Evolutionary conservation across 1,284 basidiomycete species (phyloP).

Genomic region (Ganoderma leucocontextum): DNA sequence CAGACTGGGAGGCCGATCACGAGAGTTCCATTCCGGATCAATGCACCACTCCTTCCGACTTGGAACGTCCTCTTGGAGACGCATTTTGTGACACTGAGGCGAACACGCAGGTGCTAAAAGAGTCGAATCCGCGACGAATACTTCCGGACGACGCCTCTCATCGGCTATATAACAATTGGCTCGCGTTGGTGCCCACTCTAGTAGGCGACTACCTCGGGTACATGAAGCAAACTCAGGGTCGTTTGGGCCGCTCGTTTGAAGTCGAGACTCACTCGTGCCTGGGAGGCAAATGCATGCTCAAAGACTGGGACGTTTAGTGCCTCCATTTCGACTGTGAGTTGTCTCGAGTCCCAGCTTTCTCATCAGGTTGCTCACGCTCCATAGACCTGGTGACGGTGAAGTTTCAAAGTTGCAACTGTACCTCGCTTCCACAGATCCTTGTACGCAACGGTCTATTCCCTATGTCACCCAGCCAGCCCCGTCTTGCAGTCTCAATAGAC

Average conservation of each 20-base stretch:
- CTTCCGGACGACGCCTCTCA: background rate
- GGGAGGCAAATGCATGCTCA: background rate
- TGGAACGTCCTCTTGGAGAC: too few relatives aligned
- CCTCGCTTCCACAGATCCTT: conserved; percentile 7
- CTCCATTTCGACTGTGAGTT: background rate
- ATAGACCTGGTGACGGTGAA: too few relatives aligned
- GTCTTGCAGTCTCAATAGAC: conserved; percentile 27
- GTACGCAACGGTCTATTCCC: conserved; percentile 25
- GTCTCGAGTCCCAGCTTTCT: too few relatives aligned
- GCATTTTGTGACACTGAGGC: too few relatives aligned
- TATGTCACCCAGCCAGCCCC: conserved; percentile 16
- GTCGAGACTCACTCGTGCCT: background rate
- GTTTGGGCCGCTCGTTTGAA: background rate
- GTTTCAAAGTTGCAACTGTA: conserved; percentile 10
- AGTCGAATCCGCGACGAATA: background rate
- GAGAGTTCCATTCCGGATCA: too few relatives aligned
- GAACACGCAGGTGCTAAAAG: background rate
- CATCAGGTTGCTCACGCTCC: too few relatives aligned
- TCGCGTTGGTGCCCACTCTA: background rate
- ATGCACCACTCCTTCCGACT: too few relatives aligned
- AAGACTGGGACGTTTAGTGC: background rate
- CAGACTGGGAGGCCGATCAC: too few relatives aligned
- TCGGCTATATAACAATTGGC: background rate
- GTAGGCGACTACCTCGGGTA: background rate
- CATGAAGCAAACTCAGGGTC: background rate